Conservation (phyloP, 176 grass and related monocot species). For the Oryza meyeriana region DNA sequence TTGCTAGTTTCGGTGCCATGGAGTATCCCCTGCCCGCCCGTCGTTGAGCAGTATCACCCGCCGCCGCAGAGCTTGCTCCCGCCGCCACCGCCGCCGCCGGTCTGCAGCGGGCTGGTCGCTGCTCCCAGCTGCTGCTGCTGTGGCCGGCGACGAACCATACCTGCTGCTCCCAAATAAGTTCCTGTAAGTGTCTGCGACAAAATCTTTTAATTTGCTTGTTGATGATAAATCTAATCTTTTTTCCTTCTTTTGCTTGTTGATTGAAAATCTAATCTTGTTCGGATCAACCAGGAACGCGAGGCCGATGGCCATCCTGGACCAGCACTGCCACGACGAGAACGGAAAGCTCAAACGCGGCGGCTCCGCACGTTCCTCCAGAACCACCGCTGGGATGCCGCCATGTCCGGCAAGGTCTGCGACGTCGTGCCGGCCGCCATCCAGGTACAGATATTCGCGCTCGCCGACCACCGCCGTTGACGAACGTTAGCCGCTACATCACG, state of each 20-base stretch:
- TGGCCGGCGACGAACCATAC: background rate
- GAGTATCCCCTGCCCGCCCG: too few relatives aligned
- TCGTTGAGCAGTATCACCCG: too few relatives aligned
- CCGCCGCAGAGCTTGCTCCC: background rate
- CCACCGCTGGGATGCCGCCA: conserved; percentile 16
- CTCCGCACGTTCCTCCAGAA: conserved; percentile 28
- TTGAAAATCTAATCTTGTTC: background rate
- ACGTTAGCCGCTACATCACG: too few relatives aligned
- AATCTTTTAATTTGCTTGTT: background rate
- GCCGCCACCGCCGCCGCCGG: background rate
- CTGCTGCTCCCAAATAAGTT: conserved; percentile 37
- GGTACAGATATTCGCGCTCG: conserved; percentile 1
- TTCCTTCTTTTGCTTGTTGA: background rate
- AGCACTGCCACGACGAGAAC: conserved; percentile 54
- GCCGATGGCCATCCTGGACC: conserved; percentile 35
- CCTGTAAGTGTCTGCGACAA: background rate
- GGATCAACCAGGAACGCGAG: conserved; percentile 7
- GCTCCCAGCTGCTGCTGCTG: background rate
- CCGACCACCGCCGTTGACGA: too few relatives aligned
- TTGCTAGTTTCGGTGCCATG: too few relatives aligned
- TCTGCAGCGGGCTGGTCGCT: background rate
- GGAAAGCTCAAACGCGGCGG: background rate
- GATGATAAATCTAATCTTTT: background rate
- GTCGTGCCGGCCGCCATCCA: conserved; percentile 40
- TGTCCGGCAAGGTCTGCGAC: conserved; percentile 47